phyloP scores from a whole-genome alignment of 2,329 filamentous ascomycete species.

The Aspergillus floridensis region DNA sequence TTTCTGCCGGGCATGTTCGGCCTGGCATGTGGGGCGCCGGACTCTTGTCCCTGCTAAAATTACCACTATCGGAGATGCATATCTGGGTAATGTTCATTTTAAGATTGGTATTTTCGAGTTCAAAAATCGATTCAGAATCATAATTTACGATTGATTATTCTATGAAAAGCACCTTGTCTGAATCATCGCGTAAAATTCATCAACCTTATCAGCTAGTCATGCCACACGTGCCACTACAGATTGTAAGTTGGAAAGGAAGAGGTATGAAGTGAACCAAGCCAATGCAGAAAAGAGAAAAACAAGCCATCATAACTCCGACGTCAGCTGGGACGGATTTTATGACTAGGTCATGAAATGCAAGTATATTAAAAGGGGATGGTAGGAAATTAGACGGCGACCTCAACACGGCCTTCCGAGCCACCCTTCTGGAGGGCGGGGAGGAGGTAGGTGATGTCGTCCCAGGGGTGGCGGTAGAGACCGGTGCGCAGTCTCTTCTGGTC shows the following conservation, averaged over 20 bases:
- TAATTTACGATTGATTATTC: neutral
- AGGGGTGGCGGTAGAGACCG: conserved; percentile 97
- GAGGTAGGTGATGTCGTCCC: conserved; percentile 97
- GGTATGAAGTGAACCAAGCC: conserved; percentile 24
- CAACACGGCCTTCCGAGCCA: conserved; percentile 80
- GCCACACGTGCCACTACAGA: conserved; percentile 32
- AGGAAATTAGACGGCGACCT: conserved; percentile 69
- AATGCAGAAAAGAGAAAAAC: conserved; percentile 23
- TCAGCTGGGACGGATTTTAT: conserved; percentile 35
- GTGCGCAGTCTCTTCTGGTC: conserved; percentile 99
- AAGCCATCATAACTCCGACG: conserved; percentile 39
- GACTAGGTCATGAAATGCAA: conserved; percentile 21
- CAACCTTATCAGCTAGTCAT: conserved; percentile 31
- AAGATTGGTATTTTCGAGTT: too few relatives aligned
- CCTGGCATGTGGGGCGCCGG: neutral
- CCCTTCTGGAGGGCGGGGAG: conserved; percentile 74
- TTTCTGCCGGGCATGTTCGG: neutral
- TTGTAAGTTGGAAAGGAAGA: conserved; percentile 27
- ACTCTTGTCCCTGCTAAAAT: neutral
- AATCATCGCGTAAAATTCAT: conserved; percentile 20
- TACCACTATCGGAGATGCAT: neutral
- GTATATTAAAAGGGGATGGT: conserved; percentile 26
- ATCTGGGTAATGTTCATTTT: too few relatives aligned
- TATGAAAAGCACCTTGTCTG: neutral
- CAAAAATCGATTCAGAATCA: neutral